Percentiles rank a stretch among this genome's conserved stretches.
Conservation (phyloP, 345 rosid species). For the Eucalyptus microcorys region DNA sequence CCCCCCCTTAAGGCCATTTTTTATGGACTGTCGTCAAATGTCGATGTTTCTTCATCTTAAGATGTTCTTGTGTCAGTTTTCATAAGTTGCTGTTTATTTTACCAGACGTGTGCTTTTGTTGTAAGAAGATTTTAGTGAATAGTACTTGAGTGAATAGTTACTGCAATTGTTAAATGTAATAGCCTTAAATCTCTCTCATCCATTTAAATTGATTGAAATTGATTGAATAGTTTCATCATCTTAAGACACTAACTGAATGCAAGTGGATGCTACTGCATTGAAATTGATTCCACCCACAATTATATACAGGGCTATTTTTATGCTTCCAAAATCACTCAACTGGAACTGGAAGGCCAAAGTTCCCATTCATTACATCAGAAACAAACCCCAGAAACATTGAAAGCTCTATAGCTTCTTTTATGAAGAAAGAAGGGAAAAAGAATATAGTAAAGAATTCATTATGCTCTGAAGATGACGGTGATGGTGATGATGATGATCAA, state of each 20-base stretch:
- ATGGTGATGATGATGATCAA: background rate
- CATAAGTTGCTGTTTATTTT: background rate
- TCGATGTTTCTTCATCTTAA: background rate
- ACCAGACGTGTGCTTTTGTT: background rate
- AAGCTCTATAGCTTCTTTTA: background rate
- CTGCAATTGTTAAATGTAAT: background rate
- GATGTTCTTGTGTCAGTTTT: background rate
- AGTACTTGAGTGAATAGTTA: background rate
- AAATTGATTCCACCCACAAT: background rate
- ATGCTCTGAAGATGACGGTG: background rate
- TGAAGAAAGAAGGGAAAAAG: background rate
- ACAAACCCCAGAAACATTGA: background rate
- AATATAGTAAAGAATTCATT: background rate
- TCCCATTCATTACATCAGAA: background rate
- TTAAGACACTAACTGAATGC: too few relatives aligned
- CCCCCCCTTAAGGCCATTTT: background rate
- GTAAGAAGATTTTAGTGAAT: background rate
- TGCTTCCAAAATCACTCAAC: background rate
- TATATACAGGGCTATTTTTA: background rate
- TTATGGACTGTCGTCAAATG: background rate
- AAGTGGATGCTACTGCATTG: background rate
- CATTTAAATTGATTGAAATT: too few relatives aligned
- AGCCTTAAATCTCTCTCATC: background rate
- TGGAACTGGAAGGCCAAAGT: background rate
- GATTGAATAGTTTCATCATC: too few relatives aligned